Conservation (phyloP, 805 yeast genomes). For the Lipomyces spencermartinsiae region DNA sequence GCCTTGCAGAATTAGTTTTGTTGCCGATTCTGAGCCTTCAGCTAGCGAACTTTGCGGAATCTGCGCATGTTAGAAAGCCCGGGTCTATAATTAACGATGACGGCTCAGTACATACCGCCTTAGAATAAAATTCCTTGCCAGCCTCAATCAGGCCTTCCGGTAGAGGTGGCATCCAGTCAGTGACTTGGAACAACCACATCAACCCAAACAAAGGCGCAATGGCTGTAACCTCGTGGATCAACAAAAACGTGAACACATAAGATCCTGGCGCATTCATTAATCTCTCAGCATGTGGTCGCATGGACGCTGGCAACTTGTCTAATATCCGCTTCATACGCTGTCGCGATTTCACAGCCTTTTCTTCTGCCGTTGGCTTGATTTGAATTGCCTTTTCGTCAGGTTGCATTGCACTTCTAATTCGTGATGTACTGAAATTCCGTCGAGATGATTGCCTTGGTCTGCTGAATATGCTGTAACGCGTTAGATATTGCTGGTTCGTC, state of each 20-base stretch:
- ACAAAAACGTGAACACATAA: constrained; percentile 66
- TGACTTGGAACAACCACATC: constrained; percentile 70
- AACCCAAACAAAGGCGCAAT: constrained; percentile 69
- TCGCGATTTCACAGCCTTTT: background rate
- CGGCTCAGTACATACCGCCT: constrained; percentile 49
- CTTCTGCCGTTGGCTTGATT: constrained; percentile 14
- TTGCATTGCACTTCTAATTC: constrained; percentile 21
- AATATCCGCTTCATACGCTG: constrained; percentile 15
- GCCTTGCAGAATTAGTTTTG: constrained; percentile 68
- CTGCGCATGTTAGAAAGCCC: background rate
- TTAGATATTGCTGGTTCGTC: background rate
- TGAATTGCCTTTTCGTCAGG: constrained; percentile 17
- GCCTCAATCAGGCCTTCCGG: constrained; percentile 67
- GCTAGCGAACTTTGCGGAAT: constrained; percentile 28
- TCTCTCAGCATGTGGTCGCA: constrained; percentile 58
- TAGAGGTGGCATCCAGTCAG: constrained; percentile 56
- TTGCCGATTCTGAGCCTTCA: constrained; percentile 56
- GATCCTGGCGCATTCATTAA: constrained; percentile 64
- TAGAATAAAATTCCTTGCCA: constrained; percentile 65
- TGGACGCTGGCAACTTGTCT: constrained; percentile 53
- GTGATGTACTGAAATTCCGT: background rate
- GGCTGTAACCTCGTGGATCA: constrained; percentile 79
- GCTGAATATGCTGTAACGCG: background rate
- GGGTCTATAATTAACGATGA: background rate
- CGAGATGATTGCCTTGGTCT: background rate